Evolutionary conservation across 768 basidiomycete species (phyloP).

Genomic region (Suillus spraguei): DNA sequence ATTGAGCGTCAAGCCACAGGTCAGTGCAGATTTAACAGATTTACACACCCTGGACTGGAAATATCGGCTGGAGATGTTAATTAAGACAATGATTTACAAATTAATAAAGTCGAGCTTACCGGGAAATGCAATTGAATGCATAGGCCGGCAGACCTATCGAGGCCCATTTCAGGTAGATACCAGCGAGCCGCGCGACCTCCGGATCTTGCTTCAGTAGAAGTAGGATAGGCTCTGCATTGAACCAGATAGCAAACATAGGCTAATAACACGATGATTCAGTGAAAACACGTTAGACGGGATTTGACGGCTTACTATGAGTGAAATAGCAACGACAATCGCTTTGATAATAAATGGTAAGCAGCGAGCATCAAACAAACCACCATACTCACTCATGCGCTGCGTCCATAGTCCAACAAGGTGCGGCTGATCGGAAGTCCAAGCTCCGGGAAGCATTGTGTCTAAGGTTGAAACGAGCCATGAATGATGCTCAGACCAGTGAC

Average conservation of each 20-base stretch:
- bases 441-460: constrained; percentile 91
- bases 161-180: constrained; percentile 72
- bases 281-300: background rate
- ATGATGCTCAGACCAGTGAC: constrained; percentile 63
- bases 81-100: background rate
- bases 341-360: background rate
- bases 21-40: no score
- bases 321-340: constrained; percentile 61
- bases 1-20: background rate
- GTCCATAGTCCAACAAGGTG: constrained; percentile 88
- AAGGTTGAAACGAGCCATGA: constrained; percentile 85
- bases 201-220: constrained; percentile 75
- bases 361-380: background rate
- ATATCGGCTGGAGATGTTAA: constrained; percentile 31
- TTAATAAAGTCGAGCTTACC: constrained; percentile 30
- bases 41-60: constrained; percentile 68
- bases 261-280: constrained; percentile 16
- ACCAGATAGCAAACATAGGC: constrained; percentile 73
- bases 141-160: constrained; percentile 79
- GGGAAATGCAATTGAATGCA: constrained; percentile 51
- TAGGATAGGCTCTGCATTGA: constrained; percentile 78
- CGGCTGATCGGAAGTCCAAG: constrained; percentile 90
- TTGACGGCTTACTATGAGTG: constrained; percentile 55
- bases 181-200: constrained; percentile 77
- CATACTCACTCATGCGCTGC: constrained; percentile 76